Conservation (phyloP, 257 asterid genomes). For the Agastache rugosa region DNA sequence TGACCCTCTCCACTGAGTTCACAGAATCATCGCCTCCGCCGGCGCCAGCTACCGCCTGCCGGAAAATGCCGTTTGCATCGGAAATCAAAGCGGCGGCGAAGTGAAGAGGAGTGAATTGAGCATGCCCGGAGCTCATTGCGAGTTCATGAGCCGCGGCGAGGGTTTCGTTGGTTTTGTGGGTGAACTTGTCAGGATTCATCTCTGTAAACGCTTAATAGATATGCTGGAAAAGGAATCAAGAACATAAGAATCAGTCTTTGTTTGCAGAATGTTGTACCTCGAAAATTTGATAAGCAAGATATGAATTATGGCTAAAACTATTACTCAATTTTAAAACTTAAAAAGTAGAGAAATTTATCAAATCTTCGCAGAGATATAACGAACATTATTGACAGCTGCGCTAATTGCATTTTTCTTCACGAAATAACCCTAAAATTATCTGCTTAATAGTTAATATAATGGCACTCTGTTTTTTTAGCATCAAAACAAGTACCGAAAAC, state of each 20-base stretch:
- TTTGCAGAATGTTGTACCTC: background rate
- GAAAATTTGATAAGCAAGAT: background rate
- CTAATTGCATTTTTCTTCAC: background rate
- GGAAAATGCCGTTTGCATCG: conserved; percentile 59
- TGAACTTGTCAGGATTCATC: conserved; percentile 81
- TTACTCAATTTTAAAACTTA: background rate
- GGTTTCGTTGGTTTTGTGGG: conserved; percentile 75
- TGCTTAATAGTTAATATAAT: too few species aligned
- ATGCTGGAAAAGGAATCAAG: conserved; percentile 23
- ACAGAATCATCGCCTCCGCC: conserved; percentile 62
- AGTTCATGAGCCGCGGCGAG: conserved; percentile 68
- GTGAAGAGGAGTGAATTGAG: conserved; percentile 73
- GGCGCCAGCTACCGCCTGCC: conserved; percentile 64
- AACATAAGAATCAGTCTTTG: background rate
- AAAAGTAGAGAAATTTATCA: background rate
- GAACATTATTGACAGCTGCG: background rate
- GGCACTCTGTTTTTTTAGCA: conserved; percentile 1
- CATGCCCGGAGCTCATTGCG: conserved; percentile 68
- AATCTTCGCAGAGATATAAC: too few species aligned
- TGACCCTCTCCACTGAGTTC: conserved; percentile 51
- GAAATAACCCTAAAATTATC: background rate
- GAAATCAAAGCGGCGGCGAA: conserved; percentile 58
- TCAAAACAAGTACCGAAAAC: background rate
- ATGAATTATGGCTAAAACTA: background rate
- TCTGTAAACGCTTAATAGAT: background rate